These are phyloP conservation scores for Cordyceps fumosorosea DNA, from an alignment of 2,329 filamentous ascomycete species.

Conservation along the genomic window DNA sequence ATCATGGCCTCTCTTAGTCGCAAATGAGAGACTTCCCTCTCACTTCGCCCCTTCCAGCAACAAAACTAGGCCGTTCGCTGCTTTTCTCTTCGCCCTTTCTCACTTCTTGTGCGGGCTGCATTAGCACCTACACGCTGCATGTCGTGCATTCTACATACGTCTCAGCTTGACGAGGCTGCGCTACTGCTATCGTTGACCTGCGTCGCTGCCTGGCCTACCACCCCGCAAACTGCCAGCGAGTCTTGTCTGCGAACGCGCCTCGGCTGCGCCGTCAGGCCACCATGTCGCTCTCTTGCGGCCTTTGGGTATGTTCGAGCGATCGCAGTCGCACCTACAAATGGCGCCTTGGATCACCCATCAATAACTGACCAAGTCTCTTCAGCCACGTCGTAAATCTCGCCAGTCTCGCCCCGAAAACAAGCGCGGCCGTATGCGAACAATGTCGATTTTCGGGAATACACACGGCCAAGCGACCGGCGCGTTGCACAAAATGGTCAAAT, in stretches of 20 bases:
- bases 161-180: not conserved
- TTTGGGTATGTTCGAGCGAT: conserved; percentile 1
- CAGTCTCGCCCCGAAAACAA: conserved; percentile 1
- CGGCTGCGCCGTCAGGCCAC: not conserved
- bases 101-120: not conserved
- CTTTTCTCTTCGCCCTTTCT: not conserved
- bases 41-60: not conserved
- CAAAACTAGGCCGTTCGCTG: not conserved
- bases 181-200: not conserved
- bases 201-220: not conserved
- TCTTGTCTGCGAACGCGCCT: not conserved
- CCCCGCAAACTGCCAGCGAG: not conserved
- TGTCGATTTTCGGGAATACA: conserved; percentile 34
- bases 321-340: too few relatives aligned
- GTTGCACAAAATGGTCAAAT: conserved; percentile 28
- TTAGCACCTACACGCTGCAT: not conserved
- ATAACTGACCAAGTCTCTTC: not conserved
- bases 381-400: conserved; percentile 3
- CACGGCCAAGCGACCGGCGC: conserved; percentile 24
- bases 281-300: conserved; percentile 11
- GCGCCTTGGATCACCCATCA: not conserved
- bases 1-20: not conserved
- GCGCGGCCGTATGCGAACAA: conserved; percentile 28
- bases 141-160: not conserved
- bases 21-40: not conserved